Conservation (phyloP, 73 alveolate species). For the Symbiodinium pilosum region DNA sequence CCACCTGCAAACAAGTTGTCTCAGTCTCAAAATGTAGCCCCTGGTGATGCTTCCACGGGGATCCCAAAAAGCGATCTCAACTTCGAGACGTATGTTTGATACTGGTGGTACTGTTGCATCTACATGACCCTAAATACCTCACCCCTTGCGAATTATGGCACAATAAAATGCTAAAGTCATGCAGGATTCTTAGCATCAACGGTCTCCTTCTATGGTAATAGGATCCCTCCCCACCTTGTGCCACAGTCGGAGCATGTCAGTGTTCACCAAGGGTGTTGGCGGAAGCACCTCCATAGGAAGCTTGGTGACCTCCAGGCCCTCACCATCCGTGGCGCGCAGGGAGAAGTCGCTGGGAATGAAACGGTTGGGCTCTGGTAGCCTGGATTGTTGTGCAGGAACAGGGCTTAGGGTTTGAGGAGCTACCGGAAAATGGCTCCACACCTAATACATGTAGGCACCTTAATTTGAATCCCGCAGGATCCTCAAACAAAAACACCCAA, state of each 20-base stretch:
- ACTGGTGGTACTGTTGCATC: too few species aligned
- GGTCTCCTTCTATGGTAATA: not conserved
- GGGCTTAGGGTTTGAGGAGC: not conserved
- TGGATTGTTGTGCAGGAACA: not conserved
- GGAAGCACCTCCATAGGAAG: slow-evolving; percentile 1
- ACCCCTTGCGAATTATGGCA: not conserved
- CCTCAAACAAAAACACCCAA: not conserved
- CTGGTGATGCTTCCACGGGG: too few species aligned
- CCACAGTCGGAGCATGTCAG: slow-evolving; percentile 65
- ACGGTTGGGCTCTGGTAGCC: too few species aligned
- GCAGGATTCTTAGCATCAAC: not conserved
- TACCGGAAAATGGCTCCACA: not conserved
- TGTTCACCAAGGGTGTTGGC: not conserved
- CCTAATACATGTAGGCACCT: too few species aligned
- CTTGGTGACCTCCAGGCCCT: not conserved
- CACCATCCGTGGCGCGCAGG: not conserved
- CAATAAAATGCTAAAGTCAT: not conserved
- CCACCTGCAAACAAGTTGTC: slow-evolving; percentile 31
- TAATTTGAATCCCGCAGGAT: not conserved
- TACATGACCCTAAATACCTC: too few species aligned
- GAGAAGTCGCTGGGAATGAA: not conserved
- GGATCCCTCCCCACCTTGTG: slow-evolving; percentile 43
- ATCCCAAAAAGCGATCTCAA: too few species aligned
- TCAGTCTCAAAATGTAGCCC: too few species aligned
- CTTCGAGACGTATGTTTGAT: too few species aligned